phyloP scores from a whole-genome alignment of 1,139 yeast genomes.

The Meyerozyma carpophila region DNA sequence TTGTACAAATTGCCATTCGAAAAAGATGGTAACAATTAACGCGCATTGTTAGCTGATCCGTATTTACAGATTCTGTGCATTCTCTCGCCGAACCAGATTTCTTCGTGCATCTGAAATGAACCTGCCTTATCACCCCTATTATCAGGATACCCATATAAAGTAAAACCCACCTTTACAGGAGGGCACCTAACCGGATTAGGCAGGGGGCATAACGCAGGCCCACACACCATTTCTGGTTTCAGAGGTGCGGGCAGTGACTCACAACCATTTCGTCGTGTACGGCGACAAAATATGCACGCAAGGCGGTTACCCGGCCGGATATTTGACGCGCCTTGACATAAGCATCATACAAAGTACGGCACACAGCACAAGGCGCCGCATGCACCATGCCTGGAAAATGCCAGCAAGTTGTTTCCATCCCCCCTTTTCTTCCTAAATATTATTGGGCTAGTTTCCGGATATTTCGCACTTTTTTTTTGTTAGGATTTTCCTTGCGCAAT shows the following conservation, averaged over 20 bases:
- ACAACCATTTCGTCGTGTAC: not conserved
- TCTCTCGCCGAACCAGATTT: no score
- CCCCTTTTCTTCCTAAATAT: not conserved
- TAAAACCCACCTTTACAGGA: not conserved
- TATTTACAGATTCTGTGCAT: no score
- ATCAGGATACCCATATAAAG: not conserved
- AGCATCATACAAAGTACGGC: constrained; percentile 1
- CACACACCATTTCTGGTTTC: not conserved
- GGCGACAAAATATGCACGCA: not conserved
- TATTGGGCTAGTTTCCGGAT: not conserved
- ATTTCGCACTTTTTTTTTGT: not conserved
- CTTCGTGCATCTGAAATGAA: no score
- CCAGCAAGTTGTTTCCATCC: not conserved
- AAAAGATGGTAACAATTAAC: no score
- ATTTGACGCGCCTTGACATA: not conserved
- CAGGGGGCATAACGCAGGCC: not conserved
- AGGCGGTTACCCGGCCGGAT: not conserved
- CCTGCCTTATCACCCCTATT: not conserved
- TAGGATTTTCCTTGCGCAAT: not conserved
- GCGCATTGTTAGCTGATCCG: no score
- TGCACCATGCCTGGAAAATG: not conserved
- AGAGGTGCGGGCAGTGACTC: not conserved
- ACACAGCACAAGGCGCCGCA: not conserved
- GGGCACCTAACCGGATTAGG: not conserved
- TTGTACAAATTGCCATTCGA: no score